These are phyloP conservation scores for Aphanomyces invadans DNA, from an alignment of 352 stramenopile genomes.

Conservation along the genomic window DNA sequence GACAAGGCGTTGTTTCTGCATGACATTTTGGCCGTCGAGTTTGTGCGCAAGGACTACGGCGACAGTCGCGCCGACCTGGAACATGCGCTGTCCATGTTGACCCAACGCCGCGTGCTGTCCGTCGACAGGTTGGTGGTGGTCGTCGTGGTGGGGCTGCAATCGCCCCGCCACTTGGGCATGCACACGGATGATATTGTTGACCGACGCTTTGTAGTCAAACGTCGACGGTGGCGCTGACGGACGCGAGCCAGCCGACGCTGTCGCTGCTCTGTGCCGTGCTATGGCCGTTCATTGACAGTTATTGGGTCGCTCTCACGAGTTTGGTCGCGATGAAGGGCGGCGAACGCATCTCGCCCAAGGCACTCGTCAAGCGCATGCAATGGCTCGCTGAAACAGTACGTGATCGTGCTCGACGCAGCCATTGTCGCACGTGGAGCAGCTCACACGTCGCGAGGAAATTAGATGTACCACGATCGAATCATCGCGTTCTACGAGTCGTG, in stretches of 20 bases:
- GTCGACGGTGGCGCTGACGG: neutral
- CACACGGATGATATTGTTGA: too few species aligned
- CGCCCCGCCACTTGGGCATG: too few species aligned
- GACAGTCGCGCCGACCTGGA: conserved; percentile 41
- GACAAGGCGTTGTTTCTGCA: conserved; percentile 61
- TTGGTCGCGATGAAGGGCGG: conserved; percentile 53
- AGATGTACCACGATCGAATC: conserved; percentile 82
- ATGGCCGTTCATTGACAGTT: conserved; percentile 85
- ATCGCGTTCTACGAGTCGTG: conserved; percentile 84
- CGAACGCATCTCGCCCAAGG: conserved; percentile 42
- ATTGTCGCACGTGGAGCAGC: too few species aligned
- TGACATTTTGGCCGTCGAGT: conserved; percentile 71
- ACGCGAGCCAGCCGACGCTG: conserved; percentile 37
- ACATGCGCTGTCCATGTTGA: conserved; percentile 32
- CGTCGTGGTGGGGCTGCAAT: too few species aligned
- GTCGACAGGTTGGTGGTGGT: conserved; percentile 6
- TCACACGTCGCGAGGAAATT: too few species aligned
- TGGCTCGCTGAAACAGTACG: conserved; percentile 67
- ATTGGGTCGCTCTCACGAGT: conserved; percentile 74
- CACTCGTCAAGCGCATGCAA: conserved; percentile 71
- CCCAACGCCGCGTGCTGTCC: neutral
- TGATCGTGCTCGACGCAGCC: too few species aligned
- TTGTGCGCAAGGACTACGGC: conserved; percentile 56
- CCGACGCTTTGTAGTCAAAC: too few species aligned
- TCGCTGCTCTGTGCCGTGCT: conserved; percentile 63